These are phyloP conservation scores for Thielaviopsis ethacetica DNA, from an alignment of 2,329 filamentous ascomycete genomes.

Conservation along the genomic window DNA sequence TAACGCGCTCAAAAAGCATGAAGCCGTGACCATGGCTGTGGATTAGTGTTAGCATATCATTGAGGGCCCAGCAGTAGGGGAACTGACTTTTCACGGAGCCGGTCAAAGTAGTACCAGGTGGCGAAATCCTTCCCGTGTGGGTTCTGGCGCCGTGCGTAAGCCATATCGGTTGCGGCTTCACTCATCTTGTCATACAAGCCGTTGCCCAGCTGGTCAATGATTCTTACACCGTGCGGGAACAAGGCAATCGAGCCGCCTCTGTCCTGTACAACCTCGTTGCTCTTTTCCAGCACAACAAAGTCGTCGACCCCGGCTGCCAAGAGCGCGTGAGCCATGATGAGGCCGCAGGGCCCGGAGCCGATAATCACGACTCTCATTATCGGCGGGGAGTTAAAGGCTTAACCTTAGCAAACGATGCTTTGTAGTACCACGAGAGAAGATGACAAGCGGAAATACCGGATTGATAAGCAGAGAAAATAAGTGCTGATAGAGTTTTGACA, in stretches of 20 bases:
- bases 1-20: slow-evolving; percentile 14
- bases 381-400: too few species aligned
- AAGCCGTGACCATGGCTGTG: slow-evolving; percentile 15
- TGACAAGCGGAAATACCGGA: too few species aligned
- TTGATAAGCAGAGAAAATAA: too few species aligned
- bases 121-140: too few species aligned
- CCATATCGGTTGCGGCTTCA: slow-evolving; percentile 13
- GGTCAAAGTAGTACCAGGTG: too few species aligned
- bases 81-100: too few species aligned
- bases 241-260: slow-evolving; percentile 15
- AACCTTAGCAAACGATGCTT: too few species aligned
- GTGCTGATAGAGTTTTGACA: too few species aligned
- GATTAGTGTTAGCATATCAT: not conserved
- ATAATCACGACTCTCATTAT: slow-evolving; percentile 17
- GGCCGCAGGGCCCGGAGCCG: slow-evolving; percentile 23
- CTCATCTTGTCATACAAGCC: slow-evolving; percentile 14
- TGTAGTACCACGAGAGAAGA: too few species aligned
- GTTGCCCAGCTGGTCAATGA: slow-evolving; percentile 17
- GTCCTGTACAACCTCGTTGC: slow-evolving; percentile 14
- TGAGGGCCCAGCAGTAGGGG: not conserved
- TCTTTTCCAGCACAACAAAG: slow-evolving; percentile 18
- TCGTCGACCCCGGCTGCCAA: slow-evolving; percentile 18
- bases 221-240: slow-evolving; percentile 16
- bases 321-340: slow-evolving; percentile 19
- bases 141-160: too few species aligned